Conservation (phyloP, 2,329 filamentous ascomycete species). For the Celoporthe dispersa region DNA sequence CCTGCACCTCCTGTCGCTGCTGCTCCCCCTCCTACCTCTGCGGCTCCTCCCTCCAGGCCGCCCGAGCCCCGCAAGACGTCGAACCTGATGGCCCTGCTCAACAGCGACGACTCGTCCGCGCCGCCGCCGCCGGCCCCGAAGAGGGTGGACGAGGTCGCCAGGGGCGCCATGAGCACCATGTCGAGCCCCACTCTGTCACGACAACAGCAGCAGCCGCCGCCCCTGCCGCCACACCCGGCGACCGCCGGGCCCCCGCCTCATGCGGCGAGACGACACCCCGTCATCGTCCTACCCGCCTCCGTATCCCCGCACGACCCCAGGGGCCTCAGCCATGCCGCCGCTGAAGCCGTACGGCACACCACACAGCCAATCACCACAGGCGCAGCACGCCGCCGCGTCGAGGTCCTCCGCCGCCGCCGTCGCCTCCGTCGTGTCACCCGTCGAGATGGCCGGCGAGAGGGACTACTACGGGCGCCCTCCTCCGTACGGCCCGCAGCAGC, state of each 20-base stretch:
- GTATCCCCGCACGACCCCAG: conserved; percentile 47
- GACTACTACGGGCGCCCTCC: conserved; percentile 53
- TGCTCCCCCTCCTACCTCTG: conserved; percentile 43
- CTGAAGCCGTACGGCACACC: conserved; percentile 53
- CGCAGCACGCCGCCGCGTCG: conserved; percentile 51
- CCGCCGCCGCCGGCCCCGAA: conserved; percentile 53
- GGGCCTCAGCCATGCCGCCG: conserved; percentile 55
- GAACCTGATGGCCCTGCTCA: conserved; percentile 66
- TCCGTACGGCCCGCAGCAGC: conserved; percentile 40
- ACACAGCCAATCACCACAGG: conserved; percentile 55
- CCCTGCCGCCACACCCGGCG: conserved; percentile 33
- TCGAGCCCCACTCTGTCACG: conserved; percentile 58
- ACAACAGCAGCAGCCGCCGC: conserved; percentile 42
- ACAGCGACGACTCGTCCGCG: conserved; percentile 57
- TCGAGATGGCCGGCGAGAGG: conserved; percentile 47
- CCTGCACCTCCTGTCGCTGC: conserved; percentile 46
- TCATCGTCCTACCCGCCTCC: conserved; percentile 51
- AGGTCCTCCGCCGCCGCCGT: conserved; percentile 50
- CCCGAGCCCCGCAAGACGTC: conserved; percentile 62
- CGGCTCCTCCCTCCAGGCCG: conserved; percentile 46
- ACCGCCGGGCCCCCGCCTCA: conserved; percentile 46
- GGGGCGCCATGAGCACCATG: conserved; percentile 43
- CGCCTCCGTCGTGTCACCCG: conserved; percentile 47
- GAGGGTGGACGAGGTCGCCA: conserved; percentile 53
- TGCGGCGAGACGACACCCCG: conserved; percentile 53